Evolutionary conservation across 1,139 yeast species (phyloP), one percentile per base, ranked within the genome.

Genomic region (Protomyces pachydermus): DNA sequence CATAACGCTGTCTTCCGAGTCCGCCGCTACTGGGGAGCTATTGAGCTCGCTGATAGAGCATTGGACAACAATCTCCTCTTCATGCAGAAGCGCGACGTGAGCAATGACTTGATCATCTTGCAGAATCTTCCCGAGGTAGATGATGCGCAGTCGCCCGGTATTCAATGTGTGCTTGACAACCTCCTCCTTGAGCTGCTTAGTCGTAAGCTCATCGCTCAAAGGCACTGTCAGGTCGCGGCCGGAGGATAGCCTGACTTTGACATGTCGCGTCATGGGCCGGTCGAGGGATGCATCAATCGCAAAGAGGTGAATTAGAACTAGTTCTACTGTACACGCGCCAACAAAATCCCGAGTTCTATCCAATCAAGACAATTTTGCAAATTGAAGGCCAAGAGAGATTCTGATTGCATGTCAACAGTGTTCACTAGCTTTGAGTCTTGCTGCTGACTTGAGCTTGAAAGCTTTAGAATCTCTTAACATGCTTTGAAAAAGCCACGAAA

Each of bases 111-210:
- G 60, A 67, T 54, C 55, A 68, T 56, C 51, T 65, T 60, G 28
- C 51, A 60, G 35, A 64, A 67, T 18, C 67, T 61, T 65, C 50
- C 69, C 68, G 61, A 45, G 60, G 16, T 39, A 55, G 38, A 55
- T 39, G 45, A 55, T 38, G 18, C 60, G 52, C 39, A 56, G 56
- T 56, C 37, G 58, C 52, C 38, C 20, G 61, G 48, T 6, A 3
- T 3, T 18, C 12, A 4, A 10, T 12, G 48, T 42, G 12, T 42
- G 48, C 18, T 16, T 20, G 12, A 16, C 14, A 20, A 42, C 18
- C 14, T 10, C 23, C 48, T 42, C 23, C 25, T 42, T 42, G 23
- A 42, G 48, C 20, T 18, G 23, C 9, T 18, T n/a, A 1, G 48
- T 42, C 6, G 48, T 42, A 9, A 42, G 20, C 12, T n/a, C 48